Evolutionary conservation across 1,139 yeast species (phyloP).

Genomic region (Lodderomyces margitis): DNA sequence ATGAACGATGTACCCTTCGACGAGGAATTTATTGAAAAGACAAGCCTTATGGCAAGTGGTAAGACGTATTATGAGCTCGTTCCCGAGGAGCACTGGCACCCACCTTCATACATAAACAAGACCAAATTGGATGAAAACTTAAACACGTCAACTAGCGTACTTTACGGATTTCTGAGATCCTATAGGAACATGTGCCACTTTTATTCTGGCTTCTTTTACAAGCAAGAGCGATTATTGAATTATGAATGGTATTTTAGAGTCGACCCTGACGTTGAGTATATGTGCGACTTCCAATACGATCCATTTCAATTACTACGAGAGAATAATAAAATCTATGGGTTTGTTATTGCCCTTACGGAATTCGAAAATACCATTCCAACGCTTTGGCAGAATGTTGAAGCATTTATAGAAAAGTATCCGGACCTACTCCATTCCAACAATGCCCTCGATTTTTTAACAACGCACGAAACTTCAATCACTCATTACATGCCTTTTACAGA

Average conservation of each 20-base stretch:
- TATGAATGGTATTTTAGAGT: slow-evolving; percentile 49
- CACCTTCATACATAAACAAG: slow-evolving; percentile 38
- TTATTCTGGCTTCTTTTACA: slow-evolving; percentile 46
- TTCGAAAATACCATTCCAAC: slow-evolving; percentile 60
- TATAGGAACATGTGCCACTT: slow-evolving; percentile 52
- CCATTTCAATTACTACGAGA: slow-evolving; percentile 38
- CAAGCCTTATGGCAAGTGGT: slow-evolving; percentile 85
- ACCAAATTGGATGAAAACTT: slow-evolving; percentile 27
- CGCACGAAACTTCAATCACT: slow-evolving; percentile 45
- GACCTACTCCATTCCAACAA: slow-evolving; percentile 66
- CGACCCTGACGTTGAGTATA: slow-evolving; percentile 46
- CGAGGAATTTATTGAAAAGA: slow-evolving; percentile 46
- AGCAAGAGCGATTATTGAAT: slow-evolving; percentile 36
- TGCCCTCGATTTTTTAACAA: slow-evolving; percentile 67
- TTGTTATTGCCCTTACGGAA: slow-evolving; percentile 44
- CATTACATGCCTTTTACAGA: slow-evolving; percentile 19
- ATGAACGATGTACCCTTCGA: slow-evolving; percentile 44
- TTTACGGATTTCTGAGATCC: slow-evolving; percentile 41
- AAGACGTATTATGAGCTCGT: slow-evolving; percentile 50
- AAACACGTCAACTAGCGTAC: slow-evolving; percentile 26
- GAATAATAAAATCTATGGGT: slow-evolving; percentile 41
- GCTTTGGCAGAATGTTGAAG: slow-evolving; percentile 73
- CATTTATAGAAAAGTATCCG: slow-evolving; percentile 60
- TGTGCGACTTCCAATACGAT: slow-evolving; percentile 50
- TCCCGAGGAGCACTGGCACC: slow-evolving; percentile 43